Evolutionary conservation across 2,329 filamentous ascomycete genomes (phyloP).

Genomic region (Aurifilum marmelostoma): DNA sequence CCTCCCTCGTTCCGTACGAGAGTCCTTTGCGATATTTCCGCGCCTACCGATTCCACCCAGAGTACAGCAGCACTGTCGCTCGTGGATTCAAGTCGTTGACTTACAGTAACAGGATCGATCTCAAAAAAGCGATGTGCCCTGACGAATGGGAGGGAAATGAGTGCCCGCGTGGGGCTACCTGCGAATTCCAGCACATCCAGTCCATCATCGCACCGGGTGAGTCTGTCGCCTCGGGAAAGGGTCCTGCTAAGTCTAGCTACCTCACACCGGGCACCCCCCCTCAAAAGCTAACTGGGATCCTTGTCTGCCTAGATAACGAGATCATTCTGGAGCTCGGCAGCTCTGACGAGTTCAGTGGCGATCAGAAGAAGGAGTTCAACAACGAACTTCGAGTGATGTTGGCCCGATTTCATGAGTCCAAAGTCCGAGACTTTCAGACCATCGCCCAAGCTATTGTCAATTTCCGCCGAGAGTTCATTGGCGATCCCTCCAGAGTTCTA

Average conservation of each 20-base stretch:
- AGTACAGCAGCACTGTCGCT: slow-evolving; percentile 68
- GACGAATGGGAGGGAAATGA: slow-evolving; percentile 70
- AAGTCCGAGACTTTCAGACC: slow-evolving; percentile 66
- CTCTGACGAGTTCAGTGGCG: slow-evolving; percentile 64
- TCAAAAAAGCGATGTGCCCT: slow-evolving; percentile 73
- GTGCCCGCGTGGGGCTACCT: slow-evolving; percentile 73
- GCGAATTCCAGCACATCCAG: slow-evolving; percentile 79
- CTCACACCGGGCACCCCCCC: slow-evolving; percentile 38
- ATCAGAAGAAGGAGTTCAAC: slow-evolving; percentile 65
- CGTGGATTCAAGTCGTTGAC: slow-evolving; percentile 87
- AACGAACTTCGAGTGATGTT: slow-evolving; percentile 65
- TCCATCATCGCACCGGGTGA: slow-evolving; percentile 75
- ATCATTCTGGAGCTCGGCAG: slow-evolving; percentile 74
- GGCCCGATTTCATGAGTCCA: slow-evolving; percentile 59
- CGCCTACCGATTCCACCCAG: slow-evolving; percentile 87
- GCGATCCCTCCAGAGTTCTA: slow-evolving; percentile 67
- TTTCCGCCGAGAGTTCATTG: slow-evolving; percentile 66
- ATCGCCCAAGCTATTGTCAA: slow-evolving; percentile 70
- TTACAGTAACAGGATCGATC: slow-evolving; percentile 89
- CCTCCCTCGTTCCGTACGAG: slow-evolving; percentile 64
- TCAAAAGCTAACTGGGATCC: slow-evolving; percentile 53
- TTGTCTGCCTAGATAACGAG: slow-evolving; percentile 63
- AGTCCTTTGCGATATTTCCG: slow-evolving; percentile 83
- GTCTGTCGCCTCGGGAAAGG: slow-evolving; percentile 45
- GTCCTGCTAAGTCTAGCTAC: slow-evolving; percentile 29